Conservation (phyloP, 192 early-diverging fungal genomes). For the Dissophora globulifera region DNA sequence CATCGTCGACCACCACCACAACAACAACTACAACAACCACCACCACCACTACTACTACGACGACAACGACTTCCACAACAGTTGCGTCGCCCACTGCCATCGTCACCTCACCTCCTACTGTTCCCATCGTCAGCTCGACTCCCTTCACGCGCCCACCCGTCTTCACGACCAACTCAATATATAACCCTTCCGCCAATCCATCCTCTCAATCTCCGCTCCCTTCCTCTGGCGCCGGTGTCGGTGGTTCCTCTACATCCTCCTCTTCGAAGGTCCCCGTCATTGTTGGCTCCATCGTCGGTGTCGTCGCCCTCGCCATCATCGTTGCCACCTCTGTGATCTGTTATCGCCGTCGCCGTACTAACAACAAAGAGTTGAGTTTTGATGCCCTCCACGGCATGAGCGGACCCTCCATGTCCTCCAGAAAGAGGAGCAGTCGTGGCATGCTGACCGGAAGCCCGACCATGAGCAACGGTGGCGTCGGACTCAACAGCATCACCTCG, state of each 20-base stretch:
- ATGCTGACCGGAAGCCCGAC: conserved; percentile 7
- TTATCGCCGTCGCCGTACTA: conserved; percentile 24
- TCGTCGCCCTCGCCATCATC: conserved; percentile 17
- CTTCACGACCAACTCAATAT: neutral
- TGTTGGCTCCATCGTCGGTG: conserved; percentile 34
- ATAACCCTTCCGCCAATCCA: neutral
- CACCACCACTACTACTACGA: neutral
- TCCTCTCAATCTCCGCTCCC: neutral
- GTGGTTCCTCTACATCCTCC: conserved; percentile 21
- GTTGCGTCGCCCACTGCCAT: too few relatives aligned
- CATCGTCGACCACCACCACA: neutral
- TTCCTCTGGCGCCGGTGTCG: neutral
- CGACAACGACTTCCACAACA: too few relatives aligned
- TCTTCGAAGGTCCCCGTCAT: conserved; percentile 17
- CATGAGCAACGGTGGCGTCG: conserved; percentile 4
- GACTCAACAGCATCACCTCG: conserved; percentile 16
- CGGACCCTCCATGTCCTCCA: neutral
- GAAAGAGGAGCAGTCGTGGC: conserved; percentile 1
- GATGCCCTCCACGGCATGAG: conserved; percentile 27
- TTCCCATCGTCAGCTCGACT: neutral
- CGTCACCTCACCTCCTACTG: too few relatives aligned
- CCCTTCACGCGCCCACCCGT: neutral
- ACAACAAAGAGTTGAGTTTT: conserved; percentile 21
- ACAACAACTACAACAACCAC: neutral
- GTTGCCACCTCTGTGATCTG: conserved; percentile 19